Evolutionary conservation across 495 filamentous ascomycete species (phyloP).

Genomic region (Neurospora pannonica): DNA sequence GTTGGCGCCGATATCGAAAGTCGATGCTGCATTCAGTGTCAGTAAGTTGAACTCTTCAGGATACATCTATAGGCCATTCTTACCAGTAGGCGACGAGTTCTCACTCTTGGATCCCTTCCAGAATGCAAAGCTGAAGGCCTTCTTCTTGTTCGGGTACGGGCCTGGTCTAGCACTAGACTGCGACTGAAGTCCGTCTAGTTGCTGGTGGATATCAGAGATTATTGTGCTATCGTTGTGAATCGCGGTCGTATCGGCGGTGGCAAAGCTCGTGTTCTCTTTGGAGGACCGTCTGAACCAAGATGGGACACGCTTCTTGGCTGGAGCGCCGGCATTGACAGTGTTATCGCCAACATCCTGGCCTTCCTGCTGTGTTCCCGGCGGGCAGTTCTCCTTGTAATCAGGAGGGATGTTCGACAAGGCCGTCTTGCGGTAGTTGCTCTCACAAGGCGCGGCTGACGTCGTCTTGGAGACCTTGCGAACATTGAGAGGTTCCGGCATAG

Average conservation of each 20-base stretch:
- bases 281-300: conserved; percentile 57
- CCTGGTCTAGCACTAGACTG: background rate
- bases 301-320: conserved; percentile 46
- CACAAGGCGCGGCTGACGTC: background rate
- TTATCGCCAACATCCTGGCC: background rate
- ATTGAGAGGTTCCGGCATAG: conserved; percentile 36
- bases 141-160: conserved; percentile 29
- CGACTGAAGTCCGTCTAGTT: background rate
- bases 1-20: background rate
- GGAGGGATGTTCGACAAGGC: background rate
- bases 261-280: conserved; percentile 24
- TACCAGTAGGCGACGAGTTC: conserved; percentile 30
- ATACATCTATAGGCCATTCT: background rate
- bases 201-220: background rate
- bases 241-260: conserved; percentile 6
- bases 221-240: background rate
- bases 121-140: conserved; percentile 33
- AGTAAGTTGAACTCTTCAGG: background rate
- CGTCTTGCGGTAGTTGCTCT: background rate
- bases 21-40: conserved; percentile 3
- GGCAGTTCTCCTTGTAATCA: background rate
- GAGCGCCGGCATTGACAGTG: background rate
- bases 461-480: conserved; percentile 37
- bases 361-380: conserved; percentile 2
- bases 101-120: conserved; percentile 36